A percentile compares a stretch with the other conserved stretches of the same genome.
Evolutionary conservation across 768 basidiomycete genomes (phyloP).

Genomic region (Leccinum fibrillosum): DNA sequence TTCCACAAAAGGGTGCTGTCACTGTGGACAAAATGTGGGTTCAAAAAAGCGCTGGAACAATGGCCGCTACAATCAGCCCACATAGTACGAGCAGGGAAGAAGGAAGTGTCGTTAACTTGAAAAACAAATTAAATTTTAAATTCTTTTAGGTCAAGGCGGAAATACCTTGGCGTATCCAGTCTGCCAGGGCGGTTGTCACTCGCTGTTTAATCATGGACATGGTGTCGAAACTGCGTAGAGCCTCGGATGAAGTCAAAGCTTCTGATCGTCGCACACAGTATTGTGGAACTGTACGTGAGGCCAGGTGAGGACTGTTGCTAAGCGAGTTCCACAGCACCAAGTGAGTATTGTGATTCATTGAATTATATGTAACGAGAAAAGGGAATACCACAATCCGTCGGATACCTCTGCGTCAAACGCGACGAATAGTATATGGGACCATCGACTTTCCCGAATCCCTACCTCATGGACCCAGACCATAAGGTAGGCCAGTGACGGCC

Average conservation of each 20-base stretch:
- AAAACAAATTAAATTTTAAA: neutral
- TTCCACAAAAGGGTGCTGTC: neutral
- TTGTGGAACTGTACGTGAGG: neutral
- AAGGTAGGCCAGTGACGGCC: neutral
- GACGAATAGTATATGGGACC: neutral
- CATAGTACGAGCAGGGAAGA: neutral
- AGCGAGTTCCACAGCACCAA: neutral
- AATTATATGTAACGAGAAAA: neutral
- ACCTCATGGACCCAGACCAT: neutral
- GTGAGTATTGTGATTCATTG: neutral
- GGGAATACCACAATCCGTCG: neutral
- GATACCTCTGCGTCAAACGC: neutral
- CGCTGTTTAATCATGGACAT: neutral
- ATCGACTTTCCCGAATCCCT: neutral
- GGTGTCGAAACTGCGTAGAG: neutral
- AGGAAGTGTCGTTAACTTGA: neutral
- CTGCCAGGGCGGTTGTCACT: no score
- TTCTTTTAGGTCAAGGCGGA: neutral
- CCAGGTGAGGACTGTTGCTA: neutral
- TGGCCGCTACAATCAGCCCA: neutral
- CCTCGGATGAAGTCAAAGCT: neutral
- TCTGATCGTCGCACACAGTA: neutral
- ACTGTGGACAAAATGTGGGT: constrained; percentile 3
- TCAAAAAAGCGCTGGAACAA: neutral
- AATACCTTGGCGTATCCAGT: no score